phyloP scores from a whole-genome alignment of 805 yeast genomes.

The Saccharomycopsis sp. region DNA sequence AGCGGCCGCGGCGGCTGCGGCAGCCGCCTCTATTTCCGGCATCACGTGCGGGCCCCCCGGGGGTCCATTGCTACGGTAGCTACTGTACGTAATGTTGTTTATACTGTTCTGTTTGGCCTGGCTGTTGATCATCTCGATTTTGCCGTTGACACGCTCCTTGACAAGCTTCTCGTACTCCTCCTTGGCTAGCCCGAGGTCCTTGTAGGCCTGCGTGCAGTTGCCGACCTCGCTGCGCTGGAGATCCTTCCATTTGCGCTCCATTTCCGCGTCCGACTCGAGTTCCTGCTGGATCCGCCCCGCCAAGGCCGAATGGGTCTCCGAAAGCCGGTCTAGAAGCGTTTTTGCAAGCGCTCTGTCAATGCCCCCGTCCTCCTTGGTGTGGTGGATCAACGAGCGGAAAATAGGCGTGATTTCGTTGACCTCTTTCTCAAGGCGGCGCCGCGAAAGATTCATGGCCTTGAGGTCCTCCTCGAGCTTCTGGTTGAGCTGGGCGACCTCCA shows the following conservation, averaged over 20 bases:
- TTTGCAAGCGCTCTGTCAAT: neutral
- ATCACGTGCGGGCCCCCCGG: neutral
- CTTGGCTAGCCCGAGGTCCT: neutral
- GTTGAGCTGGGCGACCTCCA: neutral
- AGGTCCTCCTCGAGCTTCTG: slow-evolving; percentile 9
- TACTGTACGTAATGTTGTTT: neutral
- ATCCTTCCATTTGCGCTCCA: slow-evolving; percentile 7
- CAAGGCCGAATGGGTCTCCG: neutral
- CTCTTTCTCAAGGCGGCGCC: slow-evolving; percentile 9
- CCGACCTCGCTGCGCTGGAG: slow-evolving; percentile 10
- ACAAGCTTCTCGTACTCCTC: neutral
- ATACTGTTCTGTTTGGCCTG: slow-evolving; percentile 1
- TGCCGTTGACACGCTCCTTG: neutral
- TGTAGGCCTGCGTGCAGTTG: slow-evolving; percentile 8
- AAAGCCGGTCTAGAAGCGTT: neutral
- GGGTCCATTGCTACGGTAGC: neutral
- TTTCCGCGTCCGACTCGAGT: slow-evolving; percentile 3
- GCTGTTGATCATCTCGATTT: neutral
- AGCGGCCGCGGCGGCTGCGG: neutral
- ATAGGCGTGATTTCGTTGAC: slow-evolving; percentile 5
- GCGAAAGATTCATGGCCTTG: neutral
- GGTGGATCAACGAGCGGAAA: slow-evolving; percentile 1
- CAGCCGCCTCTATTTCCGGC: neutral
- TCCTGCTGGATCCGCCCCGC: neutral
- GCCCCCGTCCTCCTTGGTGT: slow-evolving; percentile 13